These are phyloP conservation scores for Colletotrichum simmondsii DNA, from an alignment of 2,329 filamentous ascomycete genomes.

Conservation along the genomic window DNA sequence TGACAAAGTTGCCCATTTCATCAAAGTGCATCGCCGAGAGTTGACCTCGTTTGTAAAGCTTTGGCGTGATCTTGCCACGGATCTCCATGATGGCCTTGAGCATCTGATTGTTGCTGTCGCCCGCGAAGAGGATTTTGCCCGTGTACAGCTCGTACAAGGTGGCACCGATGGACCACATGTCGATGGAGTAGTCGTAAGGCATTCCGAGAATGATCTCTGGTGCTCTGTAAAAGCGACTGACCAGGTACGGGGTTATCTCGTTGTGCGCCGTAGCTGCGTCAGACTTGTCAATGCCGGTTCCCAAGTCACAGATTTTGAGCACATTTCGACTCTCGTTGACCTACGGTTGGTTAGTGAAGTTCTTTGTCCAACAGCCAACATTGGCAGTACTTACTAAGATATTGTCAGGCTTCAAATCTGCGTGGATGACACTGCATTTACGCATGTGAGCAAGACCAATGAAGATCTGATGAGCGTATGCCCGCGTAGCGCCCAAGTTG, in stretches of 20 bases:
- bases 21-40: conserved; percentile 85
- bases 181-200: conserved; percentile 91
- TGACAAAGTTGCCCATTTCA: conserved; percentile 84
- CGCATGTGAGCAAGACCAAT: conserved; percentile 87
- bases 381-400: conserved; percentile 74
- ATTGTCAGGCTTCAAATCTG: conserved; percentile 97
- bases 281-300: conserved; percentile 91
- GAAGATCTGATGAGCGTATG: conserved; percentile 95
- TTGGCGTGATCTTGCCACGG: conserved; percentile 89
- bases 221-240: conserved; percentile 96
- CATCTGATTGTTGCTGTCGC: conserved; percentile 98
- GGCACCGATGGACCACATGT: conserved; percentile 98
- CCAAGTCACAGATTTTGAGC: conserved; percentile 95
- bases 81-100: conserved; percentile 96
- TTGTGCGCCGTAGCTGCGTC: conserved; percentile 79
- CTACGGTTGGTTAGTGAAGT: conserved; percentile 49
- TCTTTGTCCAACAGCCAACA: background rate
- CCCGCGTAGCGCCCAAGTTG: conserved; percentile 85
- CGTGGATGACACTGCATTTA: conserved; percentile 93
- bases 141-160: conserved; percentile 98
- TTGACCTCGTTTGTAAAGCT: conserved; percentile 85
- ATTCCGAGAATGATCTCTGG: conserved; percentile 98
- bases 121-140: conserved; percentile 95
- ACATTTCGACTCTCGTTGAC: conserved; percentile 84
- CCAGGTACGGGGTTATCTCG: conserved; percentile 92